phyloP scores from a whole-genome alignment of 768 basidiomycete genomes.

The Clitopilus hobsonii region DNA sequence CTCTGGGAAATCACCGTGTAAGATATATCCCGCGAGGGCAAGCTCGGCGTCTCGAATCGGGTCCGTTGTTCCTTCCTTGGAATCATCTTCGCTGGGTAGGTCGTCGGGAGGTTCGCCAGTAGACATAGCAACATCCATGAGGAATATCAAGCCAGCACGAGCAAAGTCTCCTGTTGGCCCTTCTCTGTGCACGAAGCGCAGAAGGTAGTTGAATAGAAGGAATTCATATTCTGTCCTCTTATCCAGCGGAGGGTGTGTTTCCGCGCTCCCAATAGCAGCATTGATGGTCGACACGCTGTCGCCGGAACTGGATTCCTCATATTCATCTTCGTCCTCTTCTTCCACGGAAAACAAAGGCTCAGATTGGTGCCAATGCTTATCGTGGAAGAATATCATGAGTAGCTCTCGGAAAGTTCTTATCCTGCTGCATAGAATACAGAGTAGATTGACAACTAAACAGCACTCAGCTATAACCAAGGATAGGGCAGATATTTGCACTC shows the following conservation, averaged over 20 bases:
- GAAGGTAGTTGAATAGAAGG: conserved; percentile 90
- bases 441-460: conserved; percentile 75
- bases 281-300: conserved; percentile 9
- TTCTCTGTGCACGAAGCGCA: conserved; percentile 93
- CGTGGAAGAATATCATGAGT: conserved; percentile 96
- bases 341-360: conserved; percentile 73
- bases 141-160: conserved; percentile 85
- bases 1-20: conserved; percentile 98
- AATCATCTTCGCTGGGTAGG: conserved; percentile 26
- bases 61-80: conserved; percentile 42
- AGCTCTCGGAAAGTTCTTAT: conserved; percentile 87
- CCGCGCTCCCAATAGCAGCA: conserved; percentile 46
- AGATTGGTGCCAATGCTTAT: conserved; percentile 82
- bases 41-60: conserved; percentile 82
- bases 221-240: conserved; percentile 92
- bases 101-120: conserved; percentile 42
- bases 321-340: conserved; percentile 68
- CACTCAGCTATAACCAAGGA: not conserved
- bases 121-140: conserved; percentile 96
- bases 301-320: conserved; percentile 29
- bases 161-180: conserved; percentile 92
- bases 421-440: conserved; percentile 89
- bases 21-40: conserved; percentile 86
- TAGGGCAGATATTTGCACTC: conserved; percentile 25
- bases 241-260: conserved; percentile 31